Conservation (phyloP, 2,329 filamentous ascomycete species). For the Botrytis aclada region DNA sequence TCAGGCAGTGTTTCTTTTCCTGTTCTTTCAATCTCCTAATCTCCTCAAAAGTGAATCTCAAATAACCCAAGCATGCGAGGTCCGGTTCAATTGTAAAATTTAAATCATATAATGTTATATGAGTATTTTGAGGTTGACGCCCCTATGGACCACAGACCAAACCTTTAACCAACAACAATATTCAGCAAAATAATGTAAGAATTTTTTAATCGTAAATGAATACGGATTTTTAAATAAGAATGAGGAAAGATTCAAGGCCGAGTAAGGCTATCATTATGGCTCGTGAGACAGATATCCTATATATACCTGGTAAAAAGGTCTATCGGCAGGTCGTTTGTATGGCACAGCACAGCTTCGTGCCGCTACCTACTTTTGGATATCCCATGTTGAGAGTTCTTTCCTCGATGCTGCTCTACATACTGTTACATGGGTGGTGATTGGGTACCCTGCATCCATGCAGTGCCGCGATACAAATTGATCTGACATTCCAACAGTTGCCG, state of each 20-base stretch:
- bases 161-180: not conserved
- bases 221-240: not conserved
- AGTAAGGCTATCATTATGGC: not conserved
- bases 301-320: not conserved
- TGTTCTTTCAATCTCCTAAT: not conserved
- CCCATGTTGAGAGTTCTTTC: not conserved
- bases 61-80: not conserved
- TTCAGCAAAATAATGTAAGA: not conserved
- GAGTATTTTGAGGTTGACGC: not conserved
- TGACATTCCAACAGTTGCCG: not conserved
- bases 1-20: not conserved
- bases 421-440: not conserved
- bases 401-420: not conserved
- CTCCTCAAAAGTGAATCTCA: not conserved
- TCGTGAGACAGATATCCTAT: not conserved
- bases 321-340: not conserved
- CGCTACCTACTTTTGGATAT: not conserved
- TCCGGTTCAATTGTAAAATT: not conserved
- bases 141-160: not conserved
- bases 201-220: not conserved
- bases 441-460: not conserved
- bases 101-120: not conserved
- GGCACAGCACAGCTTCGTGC: not conserved
- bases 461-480: not conserved
- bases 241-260: not conserved